phyloP scores from a whole-genome alignment of 2,329 filamentous ascomycete species.

The Bipolaris cookei region DNA sequence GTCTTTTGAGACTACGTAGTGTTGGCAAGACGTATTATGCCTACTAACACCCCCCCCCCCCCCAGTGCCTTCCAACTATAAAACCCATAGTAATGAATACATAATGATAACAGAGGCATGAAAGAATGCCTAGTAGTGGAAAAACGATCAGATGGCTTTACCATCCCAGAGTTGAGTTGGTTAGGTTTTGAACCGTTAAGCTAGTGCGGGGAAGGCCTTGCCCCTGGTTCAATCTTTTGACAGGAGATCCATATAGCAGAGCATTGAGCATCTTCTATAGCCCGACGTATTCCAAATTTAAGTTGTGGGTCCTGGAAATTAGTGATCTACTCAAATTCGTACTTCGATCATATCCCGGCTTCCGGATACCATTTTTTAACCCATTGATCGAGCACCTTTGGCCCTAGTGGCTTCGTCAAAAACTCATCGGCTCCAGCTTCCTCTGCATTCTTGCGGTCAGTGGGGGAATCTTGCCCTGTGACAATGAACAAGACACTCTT shows the following conservation, averaged over 20 bases:
- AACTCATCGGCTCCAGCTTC: slow-evolving; percentile 42
- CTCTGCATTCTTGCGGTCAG: slow-evolving; percentile 32
- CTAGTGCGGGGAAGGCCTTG: neutral
- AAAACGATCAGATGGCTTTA: neutral
- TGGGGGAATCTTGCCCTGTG: slow-evolving; percentile 42
- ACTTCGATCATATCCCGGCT: slow-evolving; percentile 12
- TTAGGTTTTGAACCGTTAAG: neutral
- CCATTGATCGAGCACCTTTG: slow-evolving; percentile 35
- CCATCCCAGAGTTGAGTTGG: too few relatives aligned
- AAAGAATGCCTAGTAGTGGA: neutral
- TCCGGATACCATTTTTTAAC: slow-evolving; percentile 31
- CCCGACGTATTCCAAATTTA: too few relatives aligned
- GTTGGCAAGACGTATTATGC: neutral
- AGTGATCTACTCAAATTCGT: neutral
- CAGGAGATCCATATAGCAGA: too few relatives aligned
- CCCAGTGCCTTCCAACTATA: neutral
- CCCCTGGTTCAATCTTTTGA: neutral
- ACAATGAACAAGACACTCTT: slow-evolving; percentile 43
- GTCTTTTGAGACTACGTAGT: neutral
- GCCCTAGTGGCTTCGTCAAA: slow-evolving; percentile 42
- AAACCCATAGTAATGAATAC: neutral
- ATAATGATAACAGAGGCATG: neutral
- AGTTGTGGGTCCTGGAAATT: neutral
- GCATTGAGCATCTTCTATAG: too few relatives aligned
- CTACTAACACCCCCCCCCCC: neutral